A percentile compares a stretch with the other conserved stretches of the same genome.
Evolutionary conservation across 2,329 filamentous ascomycete species (phyloP).

Genomic region (Lojkania enalia): DNA sequence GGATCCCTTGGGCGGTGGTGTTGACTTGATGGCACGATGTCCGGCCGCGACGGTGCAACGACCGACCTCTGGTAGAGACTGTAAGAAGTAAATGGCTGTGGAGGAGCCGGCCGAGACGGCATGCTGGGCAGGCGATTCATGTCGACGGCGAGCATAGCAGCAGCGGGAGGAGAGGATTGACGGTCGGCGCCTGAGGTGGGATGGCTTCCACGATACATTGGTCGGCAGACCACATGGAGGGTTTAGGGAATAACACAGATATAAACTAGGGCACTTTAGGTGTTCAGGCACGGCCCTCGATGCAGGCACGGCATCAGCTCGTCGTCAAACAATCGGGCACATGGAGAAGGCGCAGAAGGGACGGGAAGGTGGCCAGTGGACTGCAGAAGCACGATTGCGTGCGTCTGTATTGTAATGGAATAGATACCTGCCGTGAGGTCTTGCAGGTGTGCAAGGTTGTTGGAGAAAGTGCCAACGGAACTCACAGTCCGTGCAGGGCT

Average conservation of each 20-base stretch:
- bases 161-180: conserved; percentile 25
- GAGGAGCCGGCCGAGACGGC: conserved; percentile 67
- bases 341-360: conserved; percentile 32
- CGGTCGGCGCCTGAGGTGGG: conserved; percentile 32
- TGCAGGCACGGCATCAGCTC: conserved; percentile 39
- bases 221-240: conserved; percentile 37
- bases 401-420: conserved; percentile 39
- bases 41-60: conserved; percentile 31
- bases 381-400: conserved; percentile 38
- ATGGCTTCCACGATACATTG: conserved; percentile 38
- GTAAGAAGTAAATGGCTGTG: conserved; percentile 29
- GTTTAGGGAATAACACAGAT: conserved; percentile 35
- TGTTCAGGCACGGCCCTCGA: conserved; percentile 33
- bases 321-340: conserved; percentile 34
- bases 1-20: conserved; percentile 30
- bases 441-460: conserved; percentile 40
- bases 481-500: conserved; percentile 45
- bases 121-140: conserved; percentile 87
- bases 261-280: conserved; percentile 29
- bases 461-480: conserved; percentile 38
- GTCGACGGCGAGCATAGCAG: conserved; percentile 61
- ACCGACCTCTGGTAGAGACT: conserved; percentile 31
- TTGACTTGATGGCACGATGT: conserved; percentile 28
- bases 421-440: conserved; percentile 36
- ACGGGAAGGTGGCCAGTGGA: conserved; percentile 28